Evolutionary conservation across 176 grass and related monocot species (phyloP).

Genomic region (Bolboschoenus planiculmis): DNA sequence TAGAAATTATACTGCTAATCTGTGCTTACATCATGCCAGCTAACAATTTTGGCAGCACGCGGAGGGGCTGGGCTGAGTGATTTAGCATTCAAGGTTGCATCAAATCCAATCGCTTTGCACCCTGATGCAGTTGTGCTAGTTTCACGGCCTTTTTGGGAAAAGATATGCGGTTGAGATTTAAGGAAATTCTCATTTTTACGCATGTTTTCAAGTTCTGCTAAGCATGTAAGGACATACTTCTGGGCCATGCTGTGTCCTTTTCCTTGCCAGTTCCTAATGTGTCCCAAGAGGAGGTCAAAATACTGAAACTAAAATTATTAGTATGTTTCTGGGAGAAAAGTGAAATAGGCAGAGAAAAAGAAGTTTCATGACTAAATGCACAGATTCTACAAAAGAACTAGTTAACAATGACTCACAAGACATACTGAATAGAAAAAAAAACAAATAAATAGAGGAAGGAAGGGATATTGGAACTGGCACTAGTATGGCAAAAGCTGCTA

Average conservation of each 20-base stretch:
- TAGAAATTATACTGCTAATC: background rate
- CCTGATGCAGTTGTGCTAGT: constrained; percentile 90
- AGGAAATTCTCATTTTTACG: constrained; percentile 67
- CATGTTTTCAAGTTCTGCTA: constrained; percentile 75
- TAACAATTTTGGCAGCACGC: constrained; percentile 68
- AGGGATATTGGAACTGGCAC: background rate
- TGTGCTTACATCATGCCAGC: constrained; percentile 72
- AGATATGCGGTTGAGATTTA: constrained; percentile 41
- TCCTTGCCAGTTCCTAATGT: constrained; percentile 76
- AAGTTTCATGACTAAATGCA: background rate
- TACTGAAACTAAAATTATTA: constrained; percentile 48
- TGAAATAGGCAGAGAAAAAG: background rate
- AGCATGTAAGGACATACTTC: constrained; percentile 77
- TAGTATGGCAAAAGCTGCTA: background rate
- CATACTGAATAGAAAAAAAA: constrained; percentile 15
- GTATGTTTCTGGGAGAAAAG: background rate
- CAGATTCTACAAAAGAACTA: background rate
- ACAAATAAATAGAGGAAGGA: constrained; percentile 5
- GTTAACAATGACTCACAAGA: background rate
- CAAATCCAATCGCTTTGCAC: constrained; percentile 78
- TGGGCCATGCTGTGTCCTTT: constrained; percentile 73
- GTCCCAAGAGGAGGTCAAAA: constrained; percentile 67
- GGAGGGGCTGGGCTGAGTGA: constrained; percentile 72
- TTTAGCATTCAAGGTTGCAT: constrained; percentile 74
- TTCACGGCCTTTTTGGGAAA: constrained; percentile 43